phyloP scores from a whole-genome alignment of 208 protist genomes.

The Acanthamoeba triangularis region DNA sequence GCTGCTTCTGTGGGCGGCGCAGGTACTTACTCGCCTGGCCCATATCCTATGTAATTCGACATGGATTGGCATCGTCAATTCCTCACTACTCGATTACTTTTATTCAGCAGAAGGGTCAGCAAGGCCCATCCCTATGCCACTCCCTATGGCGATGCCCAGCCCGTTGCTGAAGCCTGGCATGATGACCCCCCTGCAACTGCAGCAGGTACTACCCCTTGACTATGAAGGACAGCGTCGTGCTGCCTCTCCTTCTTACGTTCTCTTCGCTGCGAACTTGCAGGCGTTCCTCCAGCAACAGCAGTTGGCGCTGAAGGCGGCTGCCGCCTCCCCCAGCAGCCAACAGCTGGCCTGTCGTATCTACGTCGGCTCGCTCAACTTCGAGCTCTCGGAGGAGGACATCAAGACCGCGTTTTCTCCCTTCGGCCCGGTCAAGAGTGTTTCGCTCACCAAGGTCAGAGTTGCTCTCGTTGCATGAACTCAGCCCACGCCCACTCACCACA shows the following conservation, averaged over 20 bases:
- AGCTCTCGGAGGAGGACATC: slow-evolving; percentile 50
- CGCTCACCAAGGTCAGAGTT: slow-evolving; percentile 23
- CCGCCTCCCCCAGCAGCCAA: neutral
- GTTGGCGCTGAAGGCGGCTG: slow-evolving; percentile 13
- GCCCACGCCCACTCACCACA: neutral
- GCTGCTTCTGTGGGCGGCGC: neutral
- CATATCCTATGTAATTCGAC: too few species aligned
- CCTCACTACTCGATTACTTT: too few species aligned
- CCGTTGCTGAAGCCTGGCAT: neutral
- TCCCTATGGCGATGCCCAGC: neutral
- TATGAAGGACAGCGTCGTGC: neutral
- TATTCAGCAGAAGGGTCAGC: neutral
- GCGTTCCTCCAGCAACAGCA: slow-evolving; percentile 47
- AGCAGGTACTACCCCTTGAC: slow-evolving; percentile 5
- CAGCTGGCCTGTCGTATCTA: slow-evolving; percentile 70
- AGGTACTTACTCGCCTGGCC: too few species aligned
- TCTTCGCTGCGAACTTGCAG: neutral
- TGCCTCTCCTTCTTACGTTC: neutral
- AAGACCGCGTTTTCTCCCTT: slow-evolving; percentile 27
- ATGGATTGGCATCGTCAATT: too few species aligned
- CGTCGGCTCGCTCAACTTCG: slow-evolving; percentile 64
- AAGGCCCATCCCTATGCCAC: neutral
- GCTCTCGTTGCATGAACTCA: neutral
- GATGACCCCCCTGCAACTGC: neutral
- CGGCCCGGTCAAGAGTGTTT: slow-evolving; percentile 47